Conservation (phyloP, 352 stramenopile species). For the Phytophthora fragariaefolia region DNA sequence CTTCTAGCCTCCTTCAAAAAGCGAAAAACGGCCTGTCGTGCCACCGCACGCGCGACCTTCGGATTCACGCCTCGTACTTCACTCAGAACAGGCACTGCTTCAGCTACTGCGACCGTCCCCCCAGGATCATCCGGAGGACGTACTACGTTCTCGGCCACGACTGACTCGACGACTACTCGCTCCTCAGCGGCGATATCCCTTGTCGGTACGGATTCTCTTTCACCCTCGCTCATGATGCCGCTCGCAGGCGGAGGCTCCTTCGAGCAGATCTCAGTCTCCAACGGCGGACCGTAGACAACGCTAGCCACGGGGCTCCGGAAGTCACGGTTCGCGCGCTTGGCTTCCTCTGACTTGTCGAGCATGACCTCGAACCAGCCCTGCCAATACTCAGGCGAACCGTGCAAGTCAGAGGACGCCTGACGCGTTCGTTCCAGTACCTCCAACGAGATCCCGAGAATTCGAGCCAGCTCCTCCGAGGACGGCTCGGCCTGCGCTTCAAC, state of each 20-base stretch:
- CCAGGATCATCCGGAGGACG: not conserved
- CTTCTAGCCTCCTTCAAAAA: not conserved
- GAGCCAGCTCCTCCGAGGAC: not conserved
- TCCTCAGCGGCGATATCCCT: not conserved
- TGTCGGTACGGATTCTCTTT: not conserved
- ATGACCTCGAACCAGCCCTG: not conserved
- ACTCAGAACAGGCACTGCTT: not conserved
- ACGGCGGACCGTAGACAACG: not conserved
- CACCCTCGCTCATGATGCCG: not conserved
- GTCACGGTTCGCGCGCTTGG: conserved; percentile 3
- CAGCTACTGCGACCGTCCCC: not conserved
- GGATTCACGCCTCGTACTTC: not conserved
- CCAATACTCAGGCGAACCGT: conserved; percentile 4
- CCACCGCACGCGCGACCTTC: not conserved
- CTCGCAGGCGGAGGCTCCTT: no score
- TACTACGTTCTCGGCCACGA: not conserved
- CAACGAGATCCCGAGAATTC: not conserved
- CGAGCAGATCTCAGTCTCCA: no score
- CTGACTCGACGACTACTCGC: not conserved
- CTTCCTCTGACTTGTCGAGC: no score
- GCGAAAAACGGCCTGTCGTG: not conserved
- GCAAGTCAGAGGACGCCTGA: not conserved
- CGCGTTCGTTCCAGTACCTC: not conserved
- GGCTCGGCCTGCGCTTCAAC: not conserved
- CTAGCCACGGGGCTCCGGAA: no score